A percentile compares a stretch with the other conserved stretches of the same genome.
phyloP scores from a whole-genome alignment of 495 filamentous ascomycete genomes.

The Parmelia sp. region DNA sequence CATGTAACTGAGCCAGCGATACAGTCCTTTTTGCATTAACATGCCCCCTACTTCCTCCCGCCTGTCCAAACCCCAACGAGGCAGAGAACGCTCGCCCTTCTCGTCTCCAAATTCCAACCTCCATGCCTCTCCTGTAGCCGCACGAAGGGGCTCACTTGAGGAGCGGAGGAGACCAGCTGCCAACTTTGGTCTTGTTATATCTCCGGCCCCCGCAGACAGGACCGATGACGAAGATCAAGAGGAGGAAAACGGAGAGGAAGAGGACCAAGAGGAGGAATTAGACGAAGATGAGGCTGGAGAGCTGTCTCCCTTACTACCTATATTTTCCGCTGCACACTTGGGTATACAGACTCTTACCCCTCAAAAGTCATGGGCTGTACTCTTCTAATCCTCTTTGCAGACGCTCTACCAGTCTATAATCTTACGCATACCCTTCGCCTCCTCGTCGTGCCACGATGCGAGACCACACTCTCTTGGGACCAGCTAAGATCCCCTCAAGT shows the following conservation, averaged over 20 bases:
- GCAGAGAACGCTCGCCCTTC: constrained; percentile 44
- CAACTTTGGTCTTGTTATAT: constrained; percentile 28
- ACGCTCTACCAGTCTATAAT: constrained; percentile 78
- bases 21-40: too few relatives aligned
- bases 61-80: constrained; percentile 19
- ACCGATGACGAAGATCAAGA: constrained; percentile 37
- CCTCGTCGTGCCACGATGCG: constrained; percentile 71
- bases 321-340: constrained; percentile 75
- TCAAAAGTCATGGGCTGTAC: neutral
- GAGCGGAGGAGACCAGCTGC: constrained; percentile 30
- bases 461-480: constrained; percentile 92
- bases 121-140: constrained; percentile 26
- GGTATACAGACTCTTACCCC: constrained; percentile 43
- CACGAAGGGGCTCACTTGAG: constrained; percentile 24
- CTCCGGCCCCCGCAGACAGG: constrained; percentile 32
- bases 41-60: neutral
- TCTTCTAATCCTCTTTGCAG: constrained; percentile 32
- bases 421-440: constrained; percentile 82
- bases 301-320: constrained; percentile 62
- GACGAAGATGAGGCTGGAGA: constrained; percentile 54
- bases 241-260: constrained; percentile 40
- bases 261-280: constrained; percentile 41
- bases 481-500: constrained; percentile 91
- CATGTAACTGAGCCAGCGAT: neutral
- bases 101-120: constrained; percentile 39